These are phyloP conservation scores for Daucus carota DNA, from an alignment of 129 eudicot genomes.

Conservation along the genomic window DH1_v3.0 NC_030388.2:24852001-24852500, in stretches of 20 bases:
- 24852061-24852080: not conserved
- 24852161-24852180: slow-evolving; percentile 25
- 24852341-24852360: not conserved
- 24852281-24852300: not conserved
- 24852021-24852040: slow-evolving; percentile 29
- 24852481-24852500: not conserved
- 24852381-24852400: too few species aligned
- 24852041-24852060: not conserved
- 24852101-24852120: slow-evolving; percentile 10
- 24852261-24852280: not conserved
- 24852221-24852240: not conserved
- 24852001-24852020: slow-evolving; percentile 3
- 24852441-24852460: not conserved
- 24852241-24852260: not conserved
- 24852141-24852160: slow-evolving; percentile 17
- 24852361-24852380: not conserved
- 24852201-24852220: not conserved
- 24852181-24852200: not conserved
- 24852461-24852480: not conserved
- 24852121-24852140: not conserved
- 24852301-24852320: not conserved
- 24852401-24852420: too few species aligned
- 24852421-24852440: not conserved
- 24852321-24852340: not conserved
- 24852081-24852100: not conserved